These are phyloP conservation scores for Bassia scoparia DNA, from an alignment of 148 eudicot species.

Conservation along the genomic window DNA sequence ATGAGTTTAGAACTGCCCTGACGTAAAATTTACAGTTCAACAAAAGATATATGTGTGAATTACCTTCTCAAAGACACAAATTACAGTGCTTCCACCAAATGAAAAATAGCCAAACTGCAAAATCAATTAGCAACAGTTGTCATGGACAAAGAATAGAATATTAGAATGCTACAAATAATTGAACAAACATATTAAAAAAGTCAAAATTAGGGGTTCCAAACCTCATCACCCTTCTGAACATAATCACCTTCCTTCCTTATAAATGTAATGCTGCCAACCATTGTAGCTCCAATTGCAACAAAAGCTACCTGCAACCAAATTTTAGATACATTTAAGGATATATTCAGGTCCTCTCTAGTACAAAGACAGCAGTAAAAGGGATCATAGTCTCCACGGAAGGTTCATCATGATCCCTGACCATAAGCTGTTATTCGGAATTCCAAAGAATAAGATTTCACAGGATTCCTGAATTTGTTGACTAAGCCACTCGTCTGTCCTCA, in stretches of 20 bases:
- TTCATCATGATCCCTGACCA: not conserved
- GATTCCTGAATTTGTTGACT: too few relatives aligned
- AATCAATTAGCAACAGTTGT: constrained; percentile 7
- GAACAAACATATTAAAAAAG: not conserved
- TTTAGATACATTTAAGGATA: not conserved
- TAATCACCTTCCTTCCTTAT: constrained; percentile 61
- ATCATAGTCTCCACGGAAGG: not conserved
- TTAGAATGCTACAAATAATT: constrained; percentile 6
- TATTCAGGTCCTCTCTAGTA: not conserved
- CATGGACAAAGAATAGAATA: not conserved
- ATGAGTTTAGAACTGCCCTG: not conserved
- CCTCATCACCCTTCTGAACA: constrained; percentile 93
- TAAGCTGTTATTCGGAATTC: not conserved
- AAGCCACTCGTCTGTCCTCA: not conserved
- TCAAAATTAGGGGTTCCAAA: constrained; percentile 23
- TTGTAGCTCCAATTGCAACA: constrained; percentile 98
- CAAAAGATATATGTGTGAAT: constrained; percentile 11
- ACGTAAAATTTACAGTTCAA: constrained; percentile 7
- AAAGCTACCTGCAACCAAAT: constrained; percentile 72
- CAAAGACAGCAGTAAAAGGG: not conserved
- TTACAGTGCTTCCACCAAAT: constrained; percentile 97
- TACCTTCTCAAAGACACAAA: constrained; percentile 94
- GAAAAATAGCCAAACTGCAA: constrained; percentile 94
- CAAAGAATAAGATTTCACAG: not conserved
- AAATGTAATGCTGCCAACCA: constrained; percentile 97